Evolutionary conservation across 2,329 filamentous ascomycete genomes (phyloP), one percentile per base, ranked within the genome.

Genomic region (Ascochyta viciae-villosae): DNA sequence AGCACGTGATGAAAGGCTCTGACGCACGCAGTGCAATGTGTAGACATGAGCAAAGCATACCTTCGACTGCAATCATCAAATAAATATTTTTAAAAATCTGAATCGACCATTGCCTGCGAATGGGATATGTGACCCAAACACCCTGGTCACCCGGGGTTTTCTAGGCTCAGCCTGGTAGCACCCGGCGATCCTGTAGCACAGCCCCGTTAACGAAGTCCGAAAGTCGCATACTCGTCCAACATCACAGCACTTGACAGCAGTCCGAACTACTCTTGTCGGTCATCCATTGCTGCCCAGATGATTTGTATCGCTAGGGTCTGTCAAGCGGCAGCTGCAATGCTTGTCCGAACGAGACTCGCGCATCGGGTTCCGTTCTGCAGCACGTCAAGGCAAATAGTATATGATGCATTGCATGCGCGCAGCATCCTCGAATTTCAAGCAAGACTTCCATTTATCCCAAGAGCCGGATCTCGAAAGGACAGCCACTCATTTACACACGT

Each of bases 381-480:
- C 33, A 33, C 7, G 23, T 12, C 27, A 9, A 27, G 37, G 49
- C 23, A n/a, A 41, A 33, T 19, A 53, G 44, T 57, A 57, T 57
- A 53, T 57, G 39, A 49, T 49, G 42, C 39, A 40, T 57, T 24
- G 33, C 23, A 27, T 19, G 12, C 34, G 44, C 49, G 7, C 44
- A 44, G 23, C 1, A 26, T 12, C 7, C 13, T 29, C 19, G n/a
- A 41, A 6, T 10, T 13, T 26, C 54, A 57, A 57, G 54, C 54
- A 57, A 57, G 49, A 57, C 39, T 52, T 57, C 49, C 13, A 13
- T 24, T 19, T 8, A 42, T 53, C 54, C 54, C 37, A 43, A 45
- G 54, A 57, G 54, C 54, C 48, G 54, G 54, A 57, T 41, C 54
- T 57, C 54, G 23, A 49, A 23, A 48, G 54, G 54, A 57, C 44